A percentile compares a stretch with the other conserved stretches of the same genome.
These are phyloP conservation scores for Lactuca sativa DNA, from an alignment of 129 eudicot genomes.

Conservation along the genomic window DNA sequence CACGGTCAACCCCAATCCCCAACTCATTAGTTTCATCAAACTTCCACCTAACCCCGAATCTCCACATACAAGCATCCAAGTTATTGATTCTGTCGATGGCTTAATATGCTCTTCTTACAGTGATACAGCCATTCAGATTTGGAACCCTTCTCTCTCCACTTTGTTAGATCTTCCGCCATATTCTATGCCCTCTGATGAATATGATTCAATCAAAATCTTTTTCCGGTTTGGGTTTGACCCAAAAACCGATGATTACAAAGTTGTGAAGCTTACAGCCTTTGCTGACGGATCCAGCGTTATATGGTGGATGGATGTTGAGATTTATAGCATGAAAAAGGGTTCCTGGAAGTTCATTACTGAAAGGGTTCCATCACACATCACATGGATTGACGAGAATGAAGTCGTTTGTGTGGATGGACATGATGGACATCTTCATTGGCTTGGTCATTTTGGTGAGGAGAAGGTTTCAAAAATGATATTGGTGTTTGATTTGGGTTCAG, in stretches of 20 bases:
- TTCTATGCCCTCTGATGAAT: no score
- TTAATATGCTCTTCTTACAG: no score
- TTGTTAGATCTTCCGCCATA: no score
- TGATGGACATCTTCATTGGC: conserved; percentile 3
- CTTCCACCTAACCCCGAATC: no score
- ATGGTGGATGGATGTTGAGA: background rate
- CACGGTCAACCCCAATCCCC: no score
- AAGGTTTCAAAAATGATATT: background rate
- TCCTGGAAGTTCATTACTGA: background rate
- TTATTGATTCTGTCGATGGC: no score
- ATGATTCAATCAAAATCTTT: background rate
- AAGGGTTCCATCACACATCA: background rate
- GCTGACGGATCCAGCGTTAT: no score
- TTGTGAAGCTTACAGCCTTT: no score
- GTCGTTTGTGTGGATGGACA: background rate
- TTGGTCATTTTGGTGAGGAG: background rate
- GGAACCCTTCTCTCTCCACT: no score
- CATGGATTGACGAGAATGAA: background rate
- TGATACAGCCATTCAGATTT: no score
- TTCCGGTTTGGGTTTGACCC: conserved; percentile 2
- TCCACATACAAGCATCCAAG: no score
- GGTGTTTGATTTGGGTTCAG: background rate
- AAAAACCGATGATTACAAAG: background rate
- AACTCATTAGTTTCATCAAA: no score
- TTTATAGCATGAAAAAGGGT: conserved; percentile 3